Evolutionary conservation across 106 monocot species (phyloP), one percentile per base, ranked within the genome.

Genomic region (Agapanthus africanus): DNA sequence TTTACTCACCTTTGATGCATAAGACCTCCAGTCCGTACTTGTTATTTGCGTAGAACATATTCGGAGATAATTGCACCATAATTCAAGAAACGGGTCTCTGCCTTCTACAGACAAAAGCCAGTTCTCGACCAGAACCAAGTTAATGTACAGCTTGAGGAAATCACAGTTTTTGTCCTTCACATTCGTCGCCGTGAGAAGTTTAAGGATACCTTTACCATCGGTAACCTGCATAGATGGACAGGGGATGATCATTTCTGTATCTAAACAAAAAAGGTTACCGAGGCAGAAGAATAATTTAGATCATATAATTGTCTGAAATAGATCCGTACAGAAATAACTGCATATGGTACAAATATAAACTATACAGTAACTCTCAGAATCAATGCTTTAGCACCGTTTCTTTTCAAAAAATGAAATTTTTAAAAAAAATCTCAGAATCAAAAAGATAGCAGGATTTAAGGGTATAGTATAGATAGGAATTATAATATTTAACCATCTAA

Each of bases 1-100:
- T 34, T 38, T 47, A 10, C 67, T n/a, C 27, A 97, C 95, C 87
- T 92, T 92, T 32, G 91, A 79, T 8, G 97, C 97, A 75, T 89
- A 89, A 23, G 79, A 72, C 63, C 97, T 84, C 92, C 88, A 97
- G 47, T 97, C 87, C 16, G 86, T 90, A 70, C 80, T 82, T 59
- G 84, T 73, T 61, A 97, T 92, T 54, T 92, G 89, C 60, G 44
- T 73, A 5, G 97, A 86, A 59, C 86, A 92, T 41, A 68, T 85
- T 19, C 83, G 86, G 11, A 92, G 87, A 85, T 63, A 85, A 41
- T 76, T 86, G 27, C 37, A 63, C 92, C 97, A 97, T 67, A 73
- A 63, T 42, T 84, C 37, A 37, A 83, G 39, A 60, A 82, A 15
- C 67, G 42, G 52, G 71, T 73, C 35, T n/a, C n/a, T n/a, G n/a